A percentile compares a stretch with the other conserved stretches of the same genome.
These are phyloP conservation scores for Ceratobasidium sp. DNA, from an alignment of 1,284 basidiomycete genomes.

Conservation along the genomic window DNA sequence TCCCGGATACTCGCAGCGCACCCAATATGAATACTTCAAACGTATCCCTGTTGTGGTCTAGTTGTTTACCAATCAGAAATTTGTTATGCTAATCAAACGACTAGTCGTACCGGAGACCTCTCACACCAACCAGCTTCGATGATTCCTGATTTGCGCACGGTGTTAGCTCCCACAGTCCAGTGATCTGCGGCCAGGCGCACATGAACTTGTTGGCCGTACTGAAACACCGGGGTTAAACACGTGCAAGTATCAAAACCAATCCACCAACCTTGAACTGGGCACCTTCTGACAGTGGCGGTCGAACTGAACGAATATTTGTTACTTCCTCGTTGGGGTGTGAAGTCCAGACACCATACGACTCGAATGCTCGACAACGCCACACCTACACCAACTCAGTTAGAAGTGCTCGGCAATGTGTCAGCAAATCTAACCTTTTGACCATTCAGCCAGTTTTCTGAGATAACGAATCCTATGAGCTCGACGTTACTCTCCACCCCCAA, in stretches of 20 bases:
- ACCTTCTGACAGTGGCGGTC: constrained; percentile 10
- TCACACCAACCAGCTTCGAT: constrained; percentile 37
- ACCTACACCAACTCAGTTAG: neutral
- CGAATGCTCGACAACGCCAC: constrained; percentile 31
- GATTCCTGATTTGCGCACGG: constrained; percentile 13
- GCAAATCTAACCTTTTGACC: constrained; percentile 19
- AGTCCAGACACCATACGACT: constrained; percentile 30
- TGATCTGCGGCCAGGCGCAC: constrained; percentile 12
- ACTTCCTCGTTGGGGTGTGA: constrained; percentile 32
- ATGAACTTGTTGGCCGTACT: constrained; percentile 25
- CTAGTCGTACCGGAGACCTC: constrained; percentile 14
- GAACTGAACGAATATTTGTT: constrained; percentile 16
- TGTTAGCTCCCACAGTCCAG: constrained; percentile 4
- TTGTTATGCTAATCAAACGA: neutral
- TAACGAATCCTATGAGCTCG: constrained; percentile 20
- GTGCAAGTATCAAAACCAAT: neutral
- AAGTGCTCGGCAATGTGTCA: too few relatives aligned
- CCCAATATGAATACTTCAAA: constrained; percentile 35
- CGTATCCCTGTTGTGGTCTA: constrained; percentile 20
- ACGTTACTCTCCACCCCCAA: constrained; percentile 30
- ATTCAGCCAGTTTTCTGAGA: constrained; percentile 20
- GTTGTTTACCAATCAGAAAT: neutral
- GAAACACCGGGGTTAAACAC: neutral
- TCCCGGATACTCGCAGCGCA: constrained; percentile 23
- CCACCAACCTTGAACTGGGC: constrained; percentile 26